These are phyloP conservation scores for Epichloe uncinata DNA, from an alignment of 2,329 filamentous ascomycete species.

Conservation along the genomic window DNA sequence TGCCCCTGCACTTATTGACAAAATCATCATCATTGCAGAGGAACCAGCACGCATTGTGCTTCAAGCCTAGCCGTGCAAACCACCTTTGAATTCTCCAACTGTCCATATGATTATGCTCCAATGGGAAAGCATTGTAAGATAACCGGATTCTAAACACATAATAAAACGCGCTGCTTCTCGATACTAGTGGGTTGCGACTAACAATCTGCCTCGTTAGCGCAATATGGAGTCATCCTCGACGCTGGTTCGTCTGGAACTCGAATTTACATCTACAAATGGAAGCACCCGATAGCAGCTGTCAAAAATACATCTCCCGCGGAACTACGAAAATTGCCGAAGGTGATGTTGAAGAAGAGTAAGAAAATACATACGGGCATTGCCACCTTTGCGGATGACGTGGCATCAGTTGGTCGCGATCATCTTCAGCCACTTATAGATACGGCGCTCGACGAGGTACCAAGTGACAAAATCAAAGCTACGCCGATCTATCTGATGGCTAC, in stretches of 20 bases:
- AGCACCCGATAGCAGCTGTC: conserved; percentile 54
- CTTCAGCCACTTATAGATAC: conserved; percentile 68
- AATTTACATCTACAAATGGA: conserved; percentile 89
- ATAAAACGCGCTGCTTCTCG: not conserved
- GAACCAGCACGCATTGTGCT: not conserved
- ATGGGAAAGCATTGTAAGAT: conserved; percentile 19
- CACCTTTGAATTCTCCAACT: not conserved
- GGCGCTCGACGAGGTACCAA: conserved; percentile 65
- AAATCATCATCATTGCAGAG: not conserved
- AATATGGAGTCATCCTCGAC: conserved; percentile 92
- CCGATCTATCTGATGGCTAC: conserved; percentile 93
- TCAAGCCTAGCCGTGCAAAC: not conserved
- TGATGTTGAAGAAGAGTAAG: conserved; percentile 78
- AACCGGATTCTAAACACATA: not conserved
- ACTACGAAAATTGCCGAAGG: conserved; percentile 56
- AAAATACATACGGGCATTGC: conserved; percentile 93
- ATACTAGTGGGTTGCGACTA: not conserved
- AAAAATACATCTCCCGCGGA: conserved; percentile 31
- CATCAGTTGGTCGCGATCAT: conserved; percentile 68
- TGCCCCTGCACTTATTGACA: not conserved
- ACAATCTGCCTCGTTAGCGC: conserved; percentile 25
- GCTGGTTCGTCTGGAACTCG: conserved; percentile 95
- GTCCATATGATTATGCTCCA: not conserved
- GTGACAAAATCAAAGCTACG: conserved; percentile 64
- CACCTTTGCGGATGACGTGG: conserved; percentile 67